Base-by-base conservation (phyloP, 495 filamentous ascomycete genomes). In the Oleoguttula mirabilis region DNA sequence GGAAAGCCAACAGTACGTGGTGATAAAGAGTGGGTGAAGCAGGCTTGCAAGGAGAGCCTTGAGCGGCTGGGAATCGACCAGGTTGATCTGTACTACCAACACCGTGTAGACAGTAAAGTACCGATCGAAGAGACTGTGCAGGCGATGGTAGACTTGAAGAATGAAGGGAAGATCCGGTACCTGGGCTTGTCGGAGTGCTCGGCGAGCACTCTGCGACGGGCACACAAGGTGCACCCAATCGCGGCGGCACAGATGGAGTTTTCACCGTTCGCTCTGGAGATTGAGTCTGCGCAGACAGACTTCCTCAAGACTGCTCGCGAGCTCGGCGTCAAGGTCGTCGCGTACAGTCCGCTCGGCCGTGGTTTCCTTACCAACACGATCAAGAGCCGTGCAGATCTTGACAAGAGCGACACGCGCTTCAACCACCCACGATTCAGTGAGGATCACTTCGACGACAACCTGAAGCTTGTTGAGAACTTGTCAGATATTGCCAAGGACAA, bases 401-500 rank as follows among this genome's bases (percentile, higher is more conserved):
- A 64, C 24, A 40, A 36, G 4, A 28, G 24, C 7, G 62, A 66
- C 45, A 55, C 58, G 21, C 59, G 66, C 0, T 22, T 45, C 0
- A 38, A 35, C 4, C 35, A 61, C 31, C 75, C 75, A 1, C 67
- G 73, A 3, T 75, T 71, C 49, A 55, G 47, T 1, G 57, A 57
- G 15, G 71, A 65, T 27, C 70, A 77, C 44, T 68, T 70, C 34
- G 60, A 59, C 3, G 56, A 63, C 27, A 76, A 75, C 41, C 36
- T 70, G 27, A 52, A 79, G 59, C 72, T 94, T 7, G 76, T 80
- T 22, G 52, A 68, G 4, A 70, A 75, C 41, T 63, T 94, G 21
- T 66, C 77, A 42, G 67, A 68, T 24, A 52, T 94, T 37, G 84
- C 86, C 2, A 53, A 61, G 44, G 63, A 69, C 46, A 93, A 88